A percentile compares a stretch with the other conserved stretches of the same genome.
Conservation (phyloP, 225 moss, liverwort and hornwort genomes). For the Pseudisothecium myosuroides region DNA sequence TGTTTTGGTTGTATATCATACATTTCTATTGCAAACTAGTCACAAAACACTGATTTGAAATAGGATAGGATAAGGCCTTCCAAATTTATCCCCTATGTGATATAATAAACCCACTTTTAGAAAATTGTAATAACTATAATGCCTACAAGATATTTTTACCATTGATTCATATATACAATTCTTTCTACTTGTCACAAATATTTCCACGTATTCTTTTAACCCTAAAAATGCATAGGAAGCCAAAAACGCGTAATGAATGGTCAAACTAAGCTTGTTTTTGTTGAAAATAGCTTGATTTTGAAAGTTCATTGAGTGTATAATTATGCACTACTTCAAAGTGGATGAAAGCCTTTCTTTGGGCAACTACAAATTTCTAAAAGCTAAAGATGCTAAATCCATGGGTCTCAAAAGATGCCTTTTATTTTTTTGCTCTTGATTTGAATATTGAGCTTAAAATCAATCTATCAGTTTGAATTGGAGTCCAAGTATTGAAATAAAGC, state of each 20-base stretch:
- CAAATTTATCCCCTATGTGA: background rate
- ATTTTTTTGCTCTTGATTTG: fast-evolving
- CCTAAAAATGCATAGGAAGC: background rate
- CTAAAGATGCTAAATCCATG: background rate
- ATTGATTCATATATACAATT: too few species aligned
- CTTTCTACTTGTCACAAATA: too few species aligned
- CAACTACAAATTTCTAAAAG: background rate
- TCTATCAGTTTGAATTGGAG: background rate
- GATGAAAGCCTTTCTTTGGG: background rate
- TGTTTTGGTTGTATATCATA: background rate
- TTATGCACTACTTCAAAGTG: background rate
- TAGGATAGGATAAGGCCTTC: background rate
- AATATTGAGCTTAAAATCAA: background rate
- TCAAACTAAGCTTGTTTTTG: background rate
- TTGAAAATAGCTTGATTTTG: fast-evolving
- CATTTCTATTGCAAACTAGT: background rate
- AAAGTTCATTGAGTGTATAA: background rate
- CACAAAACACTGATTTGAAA: too few species aligned
- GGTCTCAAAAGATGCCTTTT: background rate
- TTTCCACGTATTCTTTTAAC: background rate
- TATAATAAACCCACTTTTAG: too few species aligned
- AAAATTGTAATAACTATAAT: background rate
- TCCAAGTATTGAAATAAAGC: background rate
- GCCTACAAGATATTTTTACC: background rate
- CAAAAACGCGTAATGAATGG: background rate